Conservation (phyloP, 2,329 filamentous ascomycete genomes). For the Aspergillus arachidicola region DNA sequence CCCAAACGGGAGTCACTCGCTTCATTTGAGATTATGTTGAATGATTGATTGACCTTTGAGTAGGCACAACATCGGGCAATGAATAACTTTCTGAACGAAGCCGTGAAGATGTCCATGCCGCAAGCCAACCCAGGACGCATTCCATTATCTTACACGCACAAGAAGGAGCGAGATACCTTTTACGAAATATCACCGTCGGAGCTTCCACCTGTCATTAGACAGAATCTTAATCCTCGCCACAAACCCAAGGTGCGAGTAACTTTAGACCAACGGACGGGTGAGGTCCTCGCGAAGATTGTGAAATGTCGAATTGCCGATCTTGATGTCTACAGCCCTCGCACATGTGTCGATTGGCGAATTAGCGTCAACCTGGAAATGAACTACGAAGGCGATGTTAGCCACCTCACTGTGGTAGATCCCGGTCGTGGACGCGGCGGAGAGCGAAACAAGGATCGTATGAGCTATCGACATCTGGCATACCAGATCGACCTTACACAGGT, state of each 20-base stretch:
- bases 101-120: slow-evolving; percentile 54
- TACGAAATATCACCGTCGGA: slow-evolving; percentile 69
- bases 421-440: slow-evolving; percentile 50
- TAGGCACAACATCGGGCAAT: slow-evolving; percentile 78
- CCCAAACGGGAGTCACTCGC: background rate
- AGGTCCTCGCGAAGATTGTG: slow-evolving; percentile 79
- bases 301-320: slow-evolving; percentile 87
- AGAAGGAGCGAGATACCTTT: slow-evolving; percentile 80
- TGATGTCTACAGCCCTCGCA: slow-evolving; percentile 78
- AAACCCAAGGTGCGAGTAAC: slow-evolving; percentile 72
- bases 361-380: slow-evolving; percentile 94
- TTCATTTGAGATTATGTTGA: background rate
- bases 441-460: slow-evolving; percentile 85
- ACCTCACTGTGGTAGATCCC: slow-evolving; percentile 49
- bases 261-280: slow-evolving; percentile 70
- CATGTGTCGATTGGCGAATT: slow-evolving; percentile 84
- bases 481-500: slow-evolving; percentile 95
- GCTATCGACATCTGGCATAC: slow-evolving; percentile 84
- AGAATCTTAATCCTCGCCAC: slow-evolving; percentile 61
- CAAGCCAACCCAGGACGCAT: slow-evolving; percentile 39
- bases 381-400: slow-evolving; percentile 69
- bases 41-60: slow-evolving; percentile 18
- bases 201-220: slow-evolving; percentile 66
- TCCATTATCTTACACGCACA: slow-evolving; percentile 74
- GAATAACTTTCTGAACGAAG: slow-evolving; percentile 83